Conservation (phyloP, 306 rosid species). For the Cucurbita pepo region DNA sequence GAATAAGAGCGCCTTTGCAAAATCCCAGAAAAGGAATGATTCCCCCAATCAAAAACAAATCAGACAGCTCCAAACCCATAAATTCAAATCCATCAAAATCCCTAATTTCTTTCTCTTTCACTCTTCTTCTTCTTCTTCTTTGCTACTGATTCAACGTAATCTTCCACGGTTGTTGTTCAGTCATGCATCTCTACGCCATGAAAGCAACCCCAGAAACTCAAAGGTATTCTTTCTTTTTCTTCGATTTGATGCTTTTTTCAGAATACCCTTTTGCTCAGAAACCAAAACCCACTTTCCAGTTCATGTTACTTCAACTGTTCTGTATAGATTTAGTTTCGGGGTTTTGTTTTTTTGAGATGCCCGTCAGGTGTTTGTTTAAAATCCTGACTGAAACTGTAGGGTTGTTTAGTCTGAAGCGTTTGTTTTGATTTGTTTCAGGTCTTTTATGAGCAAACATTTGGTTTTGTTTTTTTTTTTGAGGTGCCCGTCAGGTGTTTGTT, state of each 20-base stretch:
- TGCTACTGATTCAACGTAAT: background rate
- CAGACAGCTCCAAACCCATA: background rate
- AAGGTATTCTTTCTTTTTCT: background rate
- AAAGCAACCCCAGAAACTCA: background rate
- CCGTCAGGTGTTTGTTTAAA: background rate
- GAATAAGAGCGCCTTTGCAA: background rate
- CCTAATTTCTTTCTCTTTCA: background rate
- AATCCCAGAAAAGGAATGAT: background rate
- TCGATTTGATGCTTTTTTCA: background rate
- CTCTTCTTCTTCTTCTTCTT: background rate
- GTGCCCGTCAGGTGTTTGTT: background rate
- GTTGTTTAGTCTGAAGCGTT: background rate
- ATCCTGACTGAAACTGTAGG: background rate
- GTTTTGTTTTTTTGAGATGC: background rate
- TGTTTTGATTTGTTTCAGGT: conserved; percentile 13
- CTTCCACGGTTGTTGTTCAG: background rate
- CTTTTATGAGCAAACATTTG: conserved; percentile 37
- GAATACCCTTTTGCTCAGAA: background rate
- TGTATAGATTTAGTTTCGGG: background rate
- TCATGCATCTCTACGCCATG: background rate
- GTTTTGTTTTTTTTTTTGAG: background rate
- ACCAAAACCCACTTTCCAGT: background rate
- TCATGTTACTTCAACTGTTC: background rate
- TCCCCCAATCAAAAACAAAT: background rate
- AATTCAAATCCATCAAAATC: background rate